These are phyloP conservation scores for Tuber microsphaerosporum DNA, from an alignment of 495 filamentous ascomycete genomes.

Conservation along the genomic window DNA sequence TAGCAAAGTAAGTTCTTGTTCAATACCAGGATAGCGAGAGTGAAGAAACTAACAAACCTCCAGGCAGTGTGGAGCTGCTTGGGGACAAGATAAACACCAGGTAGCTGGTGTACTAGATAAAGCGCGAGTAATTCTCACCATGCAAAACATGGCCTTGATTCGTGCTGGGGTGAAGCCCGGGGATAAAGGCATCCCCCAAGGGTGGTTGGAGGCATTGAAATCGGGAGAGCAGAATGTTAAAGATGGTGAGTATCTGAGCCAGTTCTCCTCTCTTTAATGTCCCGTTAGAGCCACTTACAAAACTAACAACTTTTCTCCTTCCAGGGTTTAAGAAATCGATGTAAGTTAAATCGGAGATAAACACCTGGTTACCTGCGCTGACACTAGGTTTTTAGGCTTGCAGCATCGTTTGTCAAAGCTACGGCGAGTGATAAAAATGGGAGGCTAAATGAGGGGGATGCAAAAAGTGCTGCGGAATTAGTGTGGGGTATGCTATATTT, in stretches of 20 bases:
- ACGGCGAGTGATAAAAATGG: no score
- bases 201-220: background rate
- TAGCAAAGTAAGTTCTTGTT: background rate
- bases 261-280: background rate
- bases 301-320: background rate
- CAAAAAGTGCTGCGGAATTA: background rate
- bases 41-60: background rate
- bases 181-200: background rate
- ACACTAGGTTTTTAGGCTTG: background rate
- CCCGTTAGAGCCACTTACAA: background rate
- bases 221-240: background rate
- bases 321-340: background rate
- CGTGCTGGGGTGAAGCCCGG: background rate
- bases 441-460: background rate
- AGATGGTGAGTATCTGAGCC: background rate
- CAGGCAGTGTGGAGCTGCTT: background rate
- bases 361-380: background rate
- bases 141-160: background rate
- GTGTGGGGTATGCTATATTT: background rate
- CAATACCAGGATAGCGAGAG: background rate
- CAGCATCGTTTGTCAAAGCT: background rate
- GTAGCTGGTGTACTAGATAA: background rate
- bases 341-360: background rate
- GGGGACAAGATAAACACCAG: background rate
- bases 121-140: background rate